These are phyloP conservation scores for Cynara cardunculus DNA, from an alignment of 129 eudicot genomes.

Conservation along the genomic window DNA sequence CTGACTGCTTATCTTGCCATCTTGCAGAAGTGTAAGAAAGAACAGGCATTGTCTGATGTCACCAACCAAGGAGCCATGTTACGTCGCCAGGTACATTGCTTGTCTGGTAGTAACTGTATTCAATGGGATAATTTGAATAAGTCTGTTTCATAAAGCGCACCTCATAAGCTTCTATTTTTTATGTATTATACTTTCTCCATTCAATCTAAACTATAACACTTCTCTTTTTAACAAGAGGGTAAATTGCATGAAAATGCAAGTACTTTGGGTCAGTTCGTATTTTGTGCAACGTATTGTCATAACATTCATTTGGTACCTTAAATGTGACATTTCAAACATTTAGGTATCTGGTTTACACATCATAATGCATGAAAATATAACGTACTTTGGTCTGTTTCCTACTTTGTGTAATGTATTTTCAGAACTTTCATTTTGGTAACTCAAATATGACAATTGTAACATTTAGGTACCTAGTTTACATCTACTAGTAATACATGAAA, in stretches of 20 bases:
- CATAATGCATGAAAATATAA: not conserved
- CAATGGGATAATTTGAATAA: not conserved
- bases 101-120: not conserved
- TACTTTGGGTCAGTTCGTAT: not conserved
- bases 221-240: not conserved
- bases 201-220: not conserved
- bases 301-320: not conserved
- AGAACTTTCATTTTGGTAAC: not conserved
- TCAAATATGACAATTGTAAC: not conserved
- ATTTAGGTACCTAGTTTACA: not conserved
- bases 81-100: slow-evolving; percentile 68
- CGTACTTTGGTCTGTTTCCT: not conserved
- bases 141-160: not conserved
- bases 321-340: not conserved
- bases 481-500: not conserved
- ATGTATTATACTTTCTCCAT: too few relatives aligned
- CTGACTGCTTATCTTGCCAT: slow-evolving; percentile 4
- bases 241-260: not conserved
- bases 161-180: too few relatives aligned
- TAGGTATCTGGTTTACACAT: not conserved
- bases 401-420: not conserved
- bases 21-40: slow-evolving; percentile 48
- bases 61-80: slow-evolving; percentile 45
- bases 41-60: slow-evolving; percentile 38
- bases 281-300: not conserved